Evolutionary conservation across 139 green algal species (phyloP).

Genomic region (Astrephomene gubernaculifera): DNA sequence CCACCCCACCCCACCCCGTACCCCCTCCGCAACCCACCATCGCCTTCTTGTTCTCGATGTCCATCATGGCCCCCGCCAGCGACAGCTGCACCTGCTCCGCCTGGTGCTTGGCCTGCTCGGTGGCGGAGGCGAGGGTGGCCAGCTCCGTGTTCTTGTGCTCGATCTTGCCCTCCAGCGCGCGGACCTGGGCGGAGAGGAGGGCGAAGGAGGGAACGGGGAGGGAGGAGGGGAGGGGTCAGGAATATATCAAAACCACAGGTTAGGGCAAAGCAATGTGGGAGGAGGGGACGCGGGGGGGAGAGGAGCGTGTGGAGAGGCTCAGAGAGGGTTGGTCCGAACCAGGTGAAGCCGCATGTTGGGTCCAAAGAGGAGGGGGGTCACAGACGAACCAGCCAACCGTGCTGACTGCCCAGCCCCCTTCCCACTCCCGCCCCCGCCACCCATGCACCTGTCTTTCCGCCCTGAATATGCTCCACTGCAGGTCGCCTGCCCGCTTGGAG

Average conservation of each 20-base stretch:
- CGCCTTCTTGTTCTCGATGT: constrained; percentile 36
- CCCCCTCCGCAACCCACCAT: constrained; percentile 12
- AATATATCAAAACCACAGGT: not conserved
- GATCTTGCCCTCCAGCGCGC: constrained; percentile 44
- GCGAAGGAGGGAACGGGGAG: too few relatives aligned
- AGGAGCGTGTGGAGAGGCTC: too few relatives aligned
- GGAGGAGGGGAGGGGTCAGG: not conserved
- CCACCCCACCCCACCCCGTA: not conserved
- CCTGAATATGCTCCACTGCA: constrained; percentile 42
- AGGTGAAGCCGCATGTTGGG: too few relatives aligned
- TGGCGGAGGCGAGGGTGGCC: not conserved
- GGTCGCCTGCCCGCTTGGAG: constrained; percentile 32
- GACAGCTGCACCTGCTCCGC: not conserved
- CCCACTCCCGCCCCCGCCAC: too few relatives aligned
- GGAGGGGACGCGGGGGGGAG: too few relatives aligned
- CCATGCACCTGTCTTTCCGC: constrained; percentile 11
- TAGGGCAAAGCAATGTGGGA: too few relatives aligned
- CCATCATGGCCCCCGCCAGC: constrained; percentile 18
- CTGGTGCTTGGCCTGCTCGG: not conserved
- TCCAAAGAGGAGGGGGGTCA: too few relatives aligned
- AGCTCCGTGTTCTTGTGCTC: constrained; percentile 27
- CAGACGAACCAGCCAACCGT: too few relatives aligned
- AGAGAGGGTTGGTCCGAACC: too few relatives aligned
- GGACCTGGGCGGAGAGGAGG: constrained; percentile 25
- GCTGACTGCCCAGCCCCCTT: too few relatives aligned